Conservation (phyloP, 495 filamentous ascomycete species). For the Daldinia grandis region DNA sequence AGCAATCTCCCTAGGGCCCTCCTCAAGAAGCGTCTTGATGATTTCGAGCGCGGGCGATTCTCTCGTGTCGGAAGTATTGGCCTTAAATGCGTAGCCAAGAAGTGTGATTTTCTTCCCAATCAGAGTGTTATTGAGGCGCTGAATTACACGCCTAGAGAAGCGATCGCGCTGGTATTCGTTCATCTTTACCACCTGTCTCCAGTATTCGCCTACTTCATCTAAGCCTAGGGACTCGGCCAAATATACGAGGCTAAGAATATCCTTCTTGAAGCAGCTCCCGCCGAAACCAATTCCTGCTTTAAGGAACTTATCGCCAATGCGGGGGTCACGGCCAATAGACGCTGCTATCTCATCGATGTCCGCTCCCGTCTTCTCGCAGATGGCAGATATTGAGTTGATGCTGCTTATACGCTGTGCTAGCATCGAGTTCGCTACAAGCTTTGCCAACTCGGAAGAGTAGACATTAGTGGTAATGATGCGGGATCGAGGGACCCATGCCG, state of each 20-base stretch:
- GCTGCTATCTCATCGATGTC: slow-evolving; percentile 76
- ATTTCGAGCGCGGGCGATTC: slow-evolving; percentile 76
- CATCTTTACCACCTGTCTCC: slow-evolving; percentile 74
- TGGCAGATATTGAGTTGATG: slow-evolving; percentile 81
- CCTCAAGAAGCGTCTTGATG: slow-evolving; percentile 69
- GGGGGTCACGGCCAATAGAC: slow-evolving; percentile 73
- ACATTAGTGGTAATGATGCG: slow-evolving; percentile 77
- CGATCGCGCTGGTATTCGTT: slow-evolving; percentile 80
- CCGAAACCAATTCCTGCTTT: slow-evolving; percentile 81
- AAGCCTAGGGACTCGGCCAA: slow-evolving; percentile 74
- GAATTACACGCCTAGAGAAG: slow-evolving; percentile 70
- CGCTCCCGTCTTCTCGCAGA: slow-evolving; percentile 81
- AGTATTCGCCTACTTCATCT: slow-evolving; percentile 79
- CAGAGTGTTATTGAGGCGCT: slow-evolving; percentile 72
- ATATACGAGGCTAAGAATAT: slow-evolving; percentile 79
- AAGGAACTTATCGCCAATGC: slow-evolving; percentile 79
- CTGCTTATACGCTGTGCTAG: slow-evolving; percentile 85
- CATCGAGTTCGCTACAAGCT: slow-evolving; percentile 83
- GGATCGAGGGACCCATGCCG: slow-evolving; percentile 71
- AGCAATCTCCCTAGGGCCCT: slow-evolving; percentile 68
- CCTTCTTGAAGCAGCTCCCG: slow-evolving; percentile 86
- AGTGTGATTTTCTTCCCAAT: slow-evolving; percentile 76
- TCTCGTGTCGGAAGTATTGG: slow-evolving; percentile 79
- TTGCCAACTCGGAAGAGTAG: slow-evolving; percentile 83
- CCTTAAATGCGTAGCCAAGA: slow-evolving; percentile 85